Conservation (phyloP, 73 alveolate species). For the Paramecium sonneborni region DNA sequence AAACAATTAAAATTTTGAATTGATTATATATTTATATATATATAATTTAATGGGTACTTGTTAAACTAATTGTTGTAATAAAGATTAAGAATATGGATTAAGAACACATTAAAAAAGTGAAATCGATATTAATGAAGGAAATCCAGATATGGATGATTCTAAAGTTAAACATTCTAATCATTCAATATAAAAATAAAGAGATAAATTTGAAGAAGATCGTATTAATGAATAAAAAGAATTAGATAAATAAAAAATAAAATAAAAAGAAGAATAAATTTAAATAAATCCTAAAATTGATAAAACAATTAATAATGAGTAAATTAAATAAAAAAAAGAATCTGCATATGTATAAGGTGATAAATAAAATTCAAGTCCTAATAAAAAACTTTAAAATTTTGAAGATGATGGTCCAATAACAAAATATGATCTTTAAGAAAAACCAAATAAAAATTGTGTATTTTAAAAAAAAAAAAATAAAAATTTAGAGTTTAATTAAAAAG, state of each 20-base stretch:
- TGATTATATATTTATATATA: background rate
- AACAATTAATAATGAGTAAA: background rate
- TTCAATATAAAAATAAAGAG: background rate
- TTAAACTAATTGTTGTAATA: background rate
- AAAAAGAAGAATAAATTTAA: background rate
- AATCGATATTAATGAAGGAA: background rate
- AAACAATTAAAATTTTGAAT: constrained; percentile 16
- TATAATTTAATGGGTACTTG: background rate
- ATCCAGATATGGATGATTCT: background rate
- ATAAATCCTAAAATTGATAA: background rate
- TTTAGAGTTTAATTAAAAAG: background rate
- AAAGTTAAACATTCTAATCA: background rate
- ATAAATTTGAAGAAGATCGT: constrained; percentile 11
- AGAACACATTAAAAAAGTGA: background rate
- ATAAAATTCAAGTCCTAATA: background rate
- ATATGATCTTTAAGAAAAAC: background rate
- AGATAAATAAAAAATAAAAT: background rate
- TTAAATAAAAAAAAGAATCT: background rate
- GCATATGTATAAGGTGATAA: background rate
- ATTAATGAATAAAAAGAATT: background rate
- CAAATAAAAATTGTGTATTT: background rate
- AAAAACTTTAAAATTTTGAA: background rate
- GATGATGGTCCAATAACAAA: constrained; percentile 1
- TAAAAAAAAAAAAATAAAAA: background rate
- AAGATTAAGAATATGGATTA: background rate